Conservation (phyloP, 2,329 filamentous ascomycete genomes). For the Colletotrichum falcatum region DNA sequence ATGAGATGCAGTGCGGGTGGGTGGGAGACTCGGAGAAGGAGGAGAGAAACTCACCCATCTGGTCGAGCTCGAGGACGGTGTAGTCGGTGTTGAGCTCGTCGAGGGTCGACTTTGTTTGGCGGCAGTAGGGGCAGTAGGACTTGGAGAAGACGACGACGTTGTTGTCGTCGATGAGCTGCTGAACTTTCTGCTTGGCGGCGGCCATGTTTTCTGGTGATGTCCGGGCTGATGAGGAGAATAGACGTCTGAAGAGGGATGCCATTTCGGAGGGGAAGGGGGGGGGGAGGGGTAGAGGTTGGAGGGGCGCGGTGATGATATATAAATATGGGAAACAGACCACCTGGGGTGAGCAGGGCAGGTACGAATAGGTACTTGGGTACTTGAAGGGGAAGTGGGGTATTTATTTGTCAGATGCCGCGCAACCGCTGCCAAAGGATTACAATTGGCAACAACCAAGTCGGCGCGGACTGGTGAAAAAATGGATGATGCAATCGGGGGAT, state of each 20-base stretch:
- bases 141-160: slow-evolving; percentile 96
- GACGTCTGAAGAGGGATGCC: slow-evolving; percentile 74
- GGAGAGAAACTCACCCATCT: slow-evolving; percentile 72
- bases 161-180: slow-evolving; percentile 90
- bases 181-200: slow-evolving; percentile 84
- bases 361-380: neutral
- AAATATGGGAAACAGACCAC: neutral
- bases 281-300: neutral
- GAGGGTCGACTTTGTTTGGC: slow-evolving; percentile 80
- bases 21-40: neutral
- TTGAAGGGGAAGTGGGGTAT: neutral
- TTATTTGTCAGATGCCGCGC: slow-evolving; percentile 21
- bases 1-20: too few relatives aligned
- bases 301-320: slow-evolving; percentile 23
- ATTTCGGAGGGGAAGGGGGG: slow-evolving; percentile 49
- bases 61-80: slow-evolving; percentile 84
- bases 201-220: slow-evolving; percentile 77
- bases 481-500: slow-evolving; percentile 39
- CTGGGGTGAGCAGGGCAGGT: too few relatives aligned
- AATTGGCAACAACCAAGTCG: too few relatives aligned
- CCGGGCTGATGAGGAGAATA: slow-evolving; percentile 73
- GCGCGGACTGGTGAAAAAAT: neutral
- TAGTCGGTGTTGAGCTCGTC: slow-evolving; percentile 78
- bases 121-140: slow-evolving; percentile 95
- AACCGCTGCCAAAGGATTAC: neutral